A percentile compares a stretch with the other conserved stretches of the same genome.
Conservation (phyloP, 495 filamentous ascomycete species). For the Aspergillus cristatus region DNA sequence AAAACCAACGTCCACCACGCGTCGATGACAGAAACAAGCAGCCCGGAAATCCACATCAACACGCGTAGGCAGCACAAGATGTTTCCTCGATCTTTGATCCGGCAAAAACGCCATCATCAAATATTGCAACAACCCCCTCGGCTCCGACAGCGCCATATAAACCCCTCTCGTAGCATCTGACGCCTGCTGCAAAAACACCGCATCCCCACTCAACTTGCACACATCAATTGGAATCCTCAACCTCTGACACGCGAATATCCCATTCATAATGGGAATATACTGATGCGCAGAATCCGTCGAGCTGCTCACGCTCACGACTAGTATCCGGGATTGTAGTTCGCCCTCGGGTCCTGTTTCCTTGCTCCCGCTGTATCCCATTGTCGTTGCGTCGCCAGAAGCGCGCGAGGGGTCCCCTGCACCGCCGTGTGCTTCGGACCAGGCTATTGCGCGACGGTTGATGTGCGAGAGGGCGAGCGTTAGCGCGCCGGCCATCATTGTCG, state of each 20-base stretch:
- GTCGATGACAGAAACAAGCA: constrained; percentile 92
- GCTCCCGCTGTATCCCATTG: constrained; percentile 24
- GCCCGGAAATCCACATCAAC: constrained; percentile 90
- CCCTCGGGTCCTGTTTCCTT: constrained; percentile 31
- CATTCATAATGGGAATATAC: constrained; percentile 97
- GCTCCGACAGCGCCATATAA: constrained; percentile 63
- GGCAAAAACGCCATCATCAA: constrained; percentile 92
- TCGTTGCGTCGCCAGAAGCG: constrained; percentile 2
- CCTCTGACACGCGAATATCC: constrained; percentile 86
- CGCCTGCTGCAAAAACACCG: constrained; percentile 92
- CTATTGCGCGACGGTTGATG: constrained; percentile 57
- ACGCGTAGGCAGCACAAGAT: constrained; percentile 68
- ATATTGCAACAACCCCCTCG: constrained; percentile 71
- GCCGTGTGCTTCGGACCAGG: constrained; percentile 39
- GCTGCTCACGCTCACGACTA: constrained; percentile 76
- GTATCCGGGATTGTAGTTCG: constrained; percentile 68
- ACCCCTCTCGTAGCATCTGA: constrained; percentile 82
- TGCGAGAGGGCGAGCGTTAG: constrained; percentile 82
- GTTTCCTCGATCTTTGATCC: constrained; percentile 55
- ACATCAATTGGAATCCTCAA: constrained; percentile 83
- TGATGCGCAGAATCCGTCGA: constrained; percentile 76
- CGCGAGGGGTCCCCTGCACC: constrained; percentile 7
- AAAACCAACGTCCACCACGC: constrained; percentile 83
- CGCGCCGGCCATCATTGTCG: constrained; percentile 82
- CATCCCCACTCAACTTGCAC: constrained; percentile 71